phyloP scores from a whole-genome alignment of 1,284 basidiomycete species.

The Earliella scabrosa region DNA sequence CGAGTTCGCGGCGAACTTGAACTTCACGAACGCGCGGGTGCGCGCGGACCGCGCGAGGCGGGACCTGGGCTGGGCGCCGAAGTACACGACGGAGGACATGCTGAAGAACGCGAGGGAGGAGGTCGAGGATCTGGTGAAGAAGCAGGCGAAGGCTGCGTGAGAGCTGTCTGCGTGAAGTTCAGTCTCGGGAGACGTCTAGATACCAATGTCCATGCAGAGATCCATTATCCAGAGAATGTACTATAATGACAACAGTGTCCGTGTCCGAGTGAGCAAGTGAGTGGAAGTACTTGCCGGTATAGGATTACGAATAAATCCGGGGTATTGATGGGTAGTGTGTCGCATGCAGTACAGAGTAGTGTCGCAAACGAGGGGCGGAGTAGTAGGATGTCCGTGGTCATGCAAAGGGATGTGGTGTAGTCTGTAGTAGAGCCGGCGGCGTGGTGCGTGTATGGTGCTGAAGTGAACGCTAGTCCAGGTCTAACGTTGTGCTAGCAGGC shows the following conservation, averaged over 20 bases:
- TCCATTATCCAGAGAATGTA: slow-evolving; percentile 1
- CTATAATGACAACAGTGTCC: not conserved
- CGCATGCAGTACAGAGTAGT: slow-evolving; percentile 1
- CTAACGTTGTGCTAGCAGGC: slow-evolving; percentile 21
- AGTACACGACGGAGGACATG: slow-evolving; percentile 27
- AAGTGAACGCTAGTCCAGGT: slow-evolving; percentile 2
- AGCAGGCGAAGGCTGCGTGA: slow-evolving; percentile 23
- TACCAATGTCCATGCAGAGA: not conserved
- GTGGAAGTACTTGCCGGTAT: slow-evolving; percentile 9
- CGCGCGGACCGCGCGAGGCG: slow-evolving; percentile 41
- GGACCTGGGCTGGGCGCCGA: slow-evolving; percentile 44
- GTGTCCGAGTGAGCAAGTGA: no score
- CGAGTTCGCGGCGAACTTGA: slow-evolving; percentile 33
- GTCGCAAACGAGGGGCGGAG: not conserved
- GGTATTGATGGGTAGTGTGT: not conserved
- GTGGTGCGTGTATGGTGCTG: not conserved
- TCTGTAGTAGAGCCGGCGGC: not conserved
- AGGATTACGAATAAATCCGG: slow-evolving; percentile 8
- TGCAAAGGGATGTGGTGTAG: not conserved
- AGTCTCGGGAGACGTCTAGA: not conserved
- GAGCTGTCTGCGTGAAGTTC: not conserved
- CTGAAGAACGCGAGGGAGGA: slow-evolving; percentile 9
- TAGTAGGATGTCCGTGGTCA: no score
- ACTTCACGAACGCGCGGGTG: slow-evolving; percentile 46
- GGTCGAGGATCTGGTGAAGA: slow-evolving; percentile 7